These are phyloP conservation scores for Sphenostylis stenocarpa DNA, from an alignment of 306 rosid genomes.

Conservation along the genomic window DNA sequence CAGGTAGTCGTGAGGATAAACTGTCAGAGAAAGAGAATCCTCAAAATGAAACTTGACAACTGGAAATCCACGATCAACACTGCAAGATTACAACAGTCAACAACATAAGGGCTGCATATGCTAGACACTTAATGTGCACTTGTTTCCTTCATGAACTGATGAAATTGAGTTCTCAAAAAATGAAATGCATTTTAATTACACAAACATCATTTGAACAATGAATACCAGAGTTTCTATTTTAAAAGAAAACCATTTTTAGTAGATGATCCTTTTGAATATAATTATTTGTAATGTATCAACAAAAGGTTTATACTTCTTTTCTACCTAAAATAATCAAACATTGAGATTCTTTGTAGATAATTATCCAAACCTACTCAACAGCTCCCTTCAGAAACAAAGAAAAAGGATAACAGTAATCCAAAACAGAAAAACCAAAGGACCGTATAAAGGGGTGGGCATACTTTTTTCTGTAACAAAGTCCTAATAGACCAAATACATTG, in stretches of 20 bases:
- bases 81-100: slow-evolving; percentile 45
- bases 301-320: slow-evolving; percentile 8
- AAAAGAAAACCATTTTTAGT: slow-evolving; percentile 6
- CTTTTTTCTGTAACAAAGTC: slow-evolving; percentile 3
- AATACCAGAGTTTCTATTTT: slow-evolving; percentile 14
- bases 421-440: slow-evolving; percentile 12
- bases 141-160: slow-evolving; percentile 15
- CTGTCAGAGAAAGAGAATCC: slow-evolving; percentile 54
- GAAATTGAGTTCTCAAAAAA: background rate
- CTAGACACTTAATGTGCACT: slow-evolving; percentile 17
- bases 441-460: background rate
- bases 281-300: background rate
- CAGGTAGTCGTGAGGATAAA: slow-evolving; percentile 78
- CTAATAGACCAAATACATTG: background rate
- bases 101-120: slow-evolving; percentile 30
- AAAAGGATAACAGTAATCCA: slow-evolving; percentile 15
- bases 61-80: slow-evolving; percentile 82
- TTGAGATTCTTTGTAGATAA: slow-evolving; percentile 1
- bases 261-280: slow-evolving; percentile 5
- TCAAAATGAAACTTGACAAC: slow-evolving; percentile 60
- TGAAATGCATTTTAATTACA: slow-evolving; percentile 19
- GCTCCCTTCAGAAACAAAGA: slow-evolving; percentile 16
- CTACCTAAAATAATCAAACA: slow-evolving; percentile 13
- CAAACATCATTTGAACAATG: slow-evolving; percentile 21
- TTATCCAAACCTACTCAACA: slow-evolving; percentile 12